These are phyloP conservation scores for Sporobolomyces phaffii DNA, from an alignment of 768 basidiomycete genomes.

Conservation along the genomic window DNA sequence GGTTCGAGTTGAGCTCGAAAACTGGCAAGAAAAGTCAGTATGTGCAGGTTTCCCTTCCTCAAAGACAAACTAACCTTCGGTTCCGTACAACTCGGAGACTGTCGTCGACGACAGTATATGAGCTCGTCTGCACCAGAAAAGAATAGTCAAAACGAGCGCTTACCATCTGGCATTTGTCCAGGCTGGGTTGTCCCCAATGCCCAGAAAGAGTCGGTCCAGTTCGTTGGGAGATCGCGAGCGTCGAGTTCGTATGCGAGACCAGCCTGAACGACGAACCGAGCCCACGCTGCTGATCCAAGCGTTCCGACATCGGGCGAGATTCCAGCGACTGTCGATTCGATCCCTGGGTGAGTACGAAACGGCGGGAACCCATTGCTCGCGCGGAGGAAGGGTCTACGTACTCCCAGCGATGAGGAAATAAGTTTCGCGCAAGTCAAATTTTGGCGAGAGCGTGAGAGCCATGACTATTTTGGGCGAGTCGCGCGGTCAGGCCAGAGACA, in stretches of 20 bases:
- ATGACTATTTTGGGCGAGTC: too few relatives aligned
- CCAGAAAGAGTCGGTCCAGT: conserved; percentile 41
- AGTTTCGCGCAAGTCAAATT: conserved; percentile 48
- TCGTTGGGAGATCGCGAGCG: conserved; percentile 48
- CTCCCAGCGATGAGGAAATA: conserved; percentile 52
- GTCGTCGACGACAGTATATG: not conserved
- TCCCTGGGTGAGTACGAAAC: too few relatives aligned
- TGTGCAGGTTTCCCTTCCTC: not conserved
- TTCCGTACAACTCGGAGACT: conserved; percentile 47
- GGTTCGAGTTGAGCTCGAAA: conserved; percentile 51
- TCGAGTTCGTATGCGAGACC: conserved; percentile 49
- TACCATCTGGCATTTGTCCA: conserved; percentile 15
- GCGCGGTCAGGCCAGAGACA: not conserved
- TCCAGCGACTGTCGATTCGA: conserved; percentile 8
- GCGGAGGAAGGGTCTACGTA: conserved; percentile 49
- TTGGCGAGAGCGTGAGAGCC: conserved; percentile 45
- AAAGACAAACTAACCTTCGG: conserved; percentile 43
- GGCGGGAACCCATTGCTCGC: too few relatives aligned
- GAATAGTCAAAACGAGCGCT: too few relatives aligned
- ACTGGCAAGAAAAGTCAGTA: conserved; percentile 15
- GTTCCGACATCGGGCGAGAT: conserved; percentile 47
- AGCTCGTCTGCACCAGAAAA: not conserved
- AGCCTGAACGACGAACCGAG: conserved; percentile 49
- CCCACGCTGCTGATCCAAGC: conserved; percentile 48
- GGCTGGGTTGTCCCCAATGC: conserved; percentile 10